Evolutionary conservation across 2,329 filamentous ascomycete genomes (phyloP).

Genomic region (Fulvia fulva): DNA sequence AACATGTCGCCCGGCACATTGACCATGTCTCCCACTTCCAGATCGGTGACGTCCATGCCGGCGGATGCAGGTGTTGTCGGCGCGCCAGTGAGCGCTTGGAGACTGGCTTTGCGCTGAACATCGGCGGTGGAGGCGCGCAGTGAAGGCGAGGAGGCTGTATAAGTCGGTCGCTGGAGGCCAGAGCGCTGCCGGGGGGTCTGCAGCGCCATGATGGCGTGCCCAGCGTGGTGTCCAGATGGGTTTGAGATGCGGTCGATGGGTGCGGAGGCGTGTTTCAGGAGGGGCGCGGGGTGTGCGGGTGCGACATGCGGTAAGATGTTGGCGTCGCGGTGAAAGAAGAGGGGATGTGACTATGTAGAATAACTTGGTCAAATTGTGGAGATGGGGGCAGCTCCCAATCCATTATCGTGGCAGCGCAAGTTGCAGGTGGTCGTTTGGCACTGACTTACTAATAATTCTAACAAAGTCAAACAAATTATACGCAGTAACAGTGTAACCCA

Average conservation of each 20-base stretch:
- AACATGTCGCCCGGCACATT: conserved; percentile 93
- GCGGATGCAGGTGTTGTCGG: conserved; percentile 33
- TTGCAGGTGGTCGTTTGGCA: neutral
- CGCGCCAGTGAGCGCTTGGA: conserved; percentile 54
- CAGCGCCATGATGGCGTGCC: conserved; percentile 33
- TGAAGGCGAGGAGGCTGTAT: conserved; percentile 43
- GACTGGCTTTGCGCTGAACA: conserved; percentile 66
- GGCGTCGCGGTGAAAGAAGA: neutral
- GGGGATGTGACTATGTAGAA: neutral
- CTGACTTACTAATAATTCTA: too few relatives aligned
- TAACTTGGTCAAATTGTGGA: neutral
- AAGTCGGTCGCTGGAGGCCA: conserved; percentile 37
- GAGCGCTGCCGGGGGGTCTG: conserved; percentile 40
- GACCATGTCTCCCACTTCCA: conserved; percentile 76
- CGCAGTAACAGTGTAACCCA: neutral
- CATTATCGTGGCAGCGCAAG: neutral
- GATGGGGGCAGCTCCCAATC: neutral
- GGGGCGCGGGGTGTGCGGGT: neutral
- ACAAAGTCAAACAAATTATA: neutral
- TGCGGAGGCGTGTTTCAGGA: neutral
- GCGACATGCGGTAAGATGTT: neutral
- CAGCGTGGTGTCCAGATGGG: neutral
- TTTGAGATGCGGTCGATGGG: neutral
- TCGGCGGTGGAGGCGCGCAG: conserved; percentile 36
- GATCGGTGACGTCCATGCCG: conserved; percentile 47